Conservation (phyloP, 345 rosid genomes). For the Jatropha curcas region DNA sequence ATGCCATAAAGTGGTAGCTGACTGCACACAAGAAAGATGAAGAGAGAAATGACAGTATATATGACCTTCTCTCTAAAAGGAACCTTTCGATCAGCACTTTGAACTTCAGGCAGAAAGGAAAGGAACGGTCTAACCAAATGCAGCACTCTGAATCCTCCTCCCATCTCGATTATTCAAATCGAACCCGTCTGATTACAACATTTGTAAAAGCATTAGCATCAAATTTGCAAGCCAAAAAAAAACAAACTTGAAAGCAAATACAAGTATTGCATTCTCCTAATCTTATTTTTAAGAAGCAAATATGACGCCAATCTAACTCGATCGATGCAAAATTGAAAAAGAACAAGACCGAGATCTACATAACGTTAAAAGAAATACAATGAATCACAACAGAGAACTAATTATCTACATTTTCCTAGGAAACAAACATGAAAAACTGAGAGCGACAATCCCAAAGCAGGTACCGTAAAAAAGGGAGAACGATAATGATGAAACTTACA, state of each 20-base stretch:
- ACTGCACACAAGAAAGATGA: slow-evolving; percentile 69
- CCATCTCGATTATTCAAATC: slow-evolving; percentile 3
- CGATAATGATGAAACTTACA: background rate
- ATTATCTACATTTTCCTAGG: too few relatives aligned
- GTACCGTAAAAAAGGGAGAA: background rate
- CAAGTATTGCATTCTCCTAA: too few relatives aligned
- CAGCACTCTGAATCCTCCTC: slow-evolving; percentile 28
- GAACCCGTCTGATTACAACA: background rate
- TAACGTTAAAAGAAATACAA: too few relatives aligned
- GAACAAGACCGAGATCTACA: background rate
- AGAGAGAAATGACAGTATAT: slow-evolving; percentile 57
- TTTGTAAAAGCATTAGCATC: too few relatives aligned
- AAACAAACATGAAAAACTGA: background rate
- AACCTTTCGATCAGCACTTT: slow-evolving; percentile 63
- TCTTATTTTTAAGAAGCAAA: too few relatives aligned
- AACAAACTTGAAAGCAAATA: too few relatives aligned
- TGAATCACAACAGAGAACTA: background rate
- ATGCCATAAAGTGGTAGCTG: slow-evolving; percentile 79
- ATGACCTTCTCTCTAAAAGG: slow-evolving; percentile 68
- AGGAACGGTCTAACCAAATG: slow-evolving; percentile 44
- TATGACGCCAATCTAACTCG: too few relatives aligned
- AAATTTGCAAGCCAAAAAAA: too few relatives aligned
- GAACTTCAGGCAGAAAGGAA: slow-evolving; percentile 57
- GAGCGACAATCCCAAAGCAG: background rate
- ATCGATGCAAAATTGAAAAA: background rate